These are phyloP conservation scores for Capronia epimyces DNA, from an alignment of 2,329 filamentous ascomycete species.

Conservation along the genomic window DNA sequence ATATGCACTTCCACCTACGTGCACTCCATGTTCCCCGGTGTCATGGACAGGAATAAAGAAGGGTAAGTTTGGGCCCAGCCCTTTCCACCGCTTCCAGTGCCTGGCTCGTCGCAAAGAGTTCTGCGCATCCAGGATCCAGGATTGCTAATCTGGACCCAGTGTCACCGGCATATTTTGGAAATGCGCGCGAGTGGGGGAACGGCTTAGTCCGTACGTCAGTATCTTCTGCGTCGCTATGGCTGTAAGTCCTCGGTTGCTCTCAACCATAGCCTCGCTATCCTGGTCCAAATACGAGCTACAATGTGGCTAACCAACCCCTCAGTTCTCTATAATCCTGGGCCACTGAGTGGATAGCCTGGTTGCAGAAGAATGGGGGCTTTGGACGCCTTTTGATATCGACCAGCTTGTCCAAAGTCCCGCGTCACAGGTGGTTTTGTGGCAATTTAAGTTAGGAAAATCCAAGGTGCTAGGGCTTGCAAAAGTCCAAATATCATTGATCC, in stretches of 20 bases:
- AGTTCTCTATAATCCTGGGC: conserved; percentile 22
- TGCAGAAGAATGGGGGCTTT: neutral
- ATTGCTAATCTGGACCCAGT: conserved; percentile 38
- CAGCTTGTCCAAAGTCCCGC: neutral
- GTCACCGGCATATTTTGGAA: conserved; percentile 92
- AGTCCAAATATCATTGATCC: neutral
- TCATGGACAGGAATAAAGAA: conserved; percentile 89
- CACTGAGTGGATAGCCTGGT: conserved; percentile 2
- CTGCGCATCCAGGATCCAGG: neutral
- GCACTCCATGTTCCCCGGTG: conserved; percentile 79
- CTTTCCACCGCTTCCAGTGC: too few relatives aligned
- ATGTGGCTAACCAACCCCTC: neutral
- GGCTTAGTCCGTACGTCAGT: conserved; percentile 91
- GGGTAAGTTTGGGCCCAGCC: conserved; percentile 57
- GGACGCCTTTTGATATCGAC: neutral
- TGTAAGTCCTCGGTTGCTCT: conserved; percentile 47
- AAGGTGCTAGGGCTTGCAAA: too few relatives aligned
- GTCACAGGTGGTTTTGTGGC: neutral
- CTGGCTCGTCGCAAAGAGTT: too few relatives aligned
- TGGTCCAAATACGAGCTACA: neutral
- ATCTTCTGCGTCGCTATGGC: conserved; percentile 92
- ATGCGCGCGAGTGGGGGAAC: conserved; percentile 83
- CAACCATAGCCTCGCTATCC: neutral
- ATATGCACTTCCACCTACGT: conserved; percentile 95
- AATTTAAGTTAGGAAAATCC: too few relatives aligned